Conservation (phyloP, 1,284 basidiomycete genomes). For the Boletus sp. region DNA sequence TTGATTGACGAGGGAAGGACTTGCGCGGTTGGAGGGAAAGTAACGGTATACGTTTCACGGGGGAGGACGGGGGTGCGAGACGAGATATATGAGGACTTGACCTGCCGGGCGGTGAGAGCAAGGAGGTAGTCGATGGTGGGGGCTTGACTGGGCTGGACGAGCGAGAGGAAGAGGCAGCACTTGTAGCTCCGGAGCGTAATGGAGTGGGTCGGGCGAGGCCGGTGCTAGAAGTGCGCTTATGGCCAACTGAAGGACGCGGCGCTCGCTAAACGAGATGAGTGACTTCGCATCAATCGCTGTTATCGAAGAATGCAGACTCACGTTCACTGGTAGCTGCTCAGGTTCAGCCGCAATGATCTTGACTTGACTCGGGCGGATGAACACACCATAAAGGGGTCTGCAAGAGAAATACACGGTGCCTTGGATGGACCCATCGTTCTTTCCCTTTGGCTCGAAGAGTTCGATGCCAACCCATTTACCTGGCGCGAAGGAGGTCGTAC, state of each 20-base stretch:
- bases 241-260: slow-evolving; percentile 31
- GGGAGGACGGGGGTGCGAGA: slow-evolving; percentile 36
- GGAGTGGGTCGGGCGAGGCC: slow-evolving; percentile 36
- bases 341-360: slow-evolving; percentile 50
- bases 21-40: slow-evolving; percentile 34
- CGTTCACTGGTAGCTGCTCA: slow-evolving; percentile 36
- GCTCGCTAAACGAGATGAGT: slow-evolving; percentile 17
- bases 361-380: slow-evolving; percentile 87
- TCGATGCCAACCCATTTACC: slow-evolving; percentile 97
- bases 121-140: slow-evolving; percentile 8
- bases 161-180: slow-evolving; percentile 37
- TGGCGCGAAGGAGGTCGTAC: slow-evolving; percentile 78
- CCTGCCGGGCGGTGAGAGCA: slow-evolving; percentile 22
- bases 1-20: slow-evolving; percentile 32
- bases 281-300: background rate
- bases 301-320: slow-evolving; percentile 15
- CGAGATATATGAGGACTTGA: slow-evolving; percentile 28
- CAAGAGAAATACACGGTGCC: slow-evolving; percentile 86
- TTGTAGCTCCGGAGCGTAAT: slow-evolving; percentile 30
- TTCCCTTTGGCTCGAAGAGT: slow-evolving; percentile 78
- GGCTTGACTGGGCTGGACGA: slow-evolving; percentile 41
- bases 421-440: slow-evolving; percentile 92
- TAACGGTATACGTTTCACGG: slow-evolving; percentile 39
- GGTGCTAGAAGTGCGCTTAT: slow-evolving; percentile 40
- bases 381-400: slow-evolving; percentile 77